Conservation (phyloP, 1,284 basidiomycete genomes). For the Polyporus tsugae region DNA sequence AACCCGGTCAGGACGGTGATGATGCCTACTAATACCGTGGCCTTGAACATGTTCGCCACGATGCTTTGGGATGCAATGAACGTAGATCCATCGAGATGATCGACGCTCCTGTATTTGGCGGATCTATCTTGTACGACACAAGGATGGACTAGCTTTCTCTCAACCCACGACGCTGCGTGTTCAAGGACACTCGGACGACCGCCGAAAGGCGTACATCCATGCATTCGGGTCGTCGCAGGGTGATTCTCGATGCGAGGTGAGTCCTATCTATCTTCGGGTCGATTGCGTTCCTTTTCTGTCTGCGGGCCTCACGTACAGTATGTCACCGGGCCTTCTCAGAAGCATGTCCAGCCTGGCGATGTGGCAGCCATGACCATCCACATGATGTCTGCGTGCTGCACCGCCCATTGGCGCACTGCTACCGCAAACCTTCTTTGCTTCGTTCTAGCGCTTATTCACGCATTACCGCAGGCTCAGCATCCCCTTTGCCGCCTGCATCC, state of each 20-base stretch:
- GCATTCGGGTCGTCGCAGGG: not conserved
- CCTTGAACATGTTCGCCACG: no score
- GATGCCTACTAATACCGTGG: no score
- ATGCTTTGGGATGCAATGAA: no score
- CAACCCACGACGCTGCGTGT: not conserved
- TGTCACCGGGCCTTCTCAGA: not conserved
- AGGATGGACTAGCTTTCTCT: no score
- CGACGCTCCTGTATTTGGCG: no score
- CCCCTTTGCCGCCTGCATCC: not conserved
- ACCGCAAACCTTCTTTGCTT: not conserved
- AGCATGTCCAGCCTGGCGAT: not conserved
- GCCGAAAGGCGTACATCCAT: not conserved
- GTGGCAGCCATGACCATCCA: not conserved
- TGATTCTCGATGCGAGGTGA: not conserved
- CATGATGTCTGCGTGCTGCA: not conserved
- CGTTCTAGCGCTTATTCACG: not conserved
- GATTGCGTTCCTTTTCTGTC: not conserved
- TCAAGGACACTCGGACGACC: no score
- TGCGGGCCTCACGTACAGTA: not conserved
- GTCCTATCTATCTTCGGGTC: not conserved
- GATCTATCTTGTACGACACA: no score
- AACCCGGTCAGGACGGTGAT: no score
- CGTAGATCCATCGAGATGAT: no score
- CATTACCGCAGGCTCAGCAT: conserved; percentile 2
- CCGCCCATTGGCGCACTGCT: not conserved